A percentile compares a stretch with the other conserved stretches of the same genome.
phyloP scores from a whole-genome alignment of 164 flowering plant genomes.

The Hamamelis virginiana region DNA sequence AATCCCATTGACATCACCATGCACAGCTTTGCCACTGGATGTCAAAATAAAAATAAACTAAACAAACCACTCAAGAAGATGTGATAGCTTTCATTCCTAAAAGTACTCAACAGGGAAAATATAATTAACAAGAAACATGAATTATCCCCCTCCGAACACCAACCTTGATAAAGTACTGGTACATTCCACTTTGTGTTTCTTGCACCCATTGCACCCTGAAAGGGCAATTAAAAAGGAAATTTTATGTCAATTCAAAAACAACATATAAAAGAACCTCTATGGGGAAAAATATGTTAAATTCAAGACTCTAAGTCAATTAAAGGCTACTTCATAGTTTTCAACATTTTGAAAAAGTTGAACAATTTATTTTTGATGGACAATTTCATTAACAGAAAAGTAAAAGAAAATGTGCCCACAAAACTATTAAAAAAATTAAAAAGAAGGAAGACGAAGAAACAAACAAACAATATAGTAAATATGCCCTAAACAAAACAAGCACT shows the following conservation, averaged over 20 bases:
- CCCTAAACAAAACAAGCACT: too few relatives aligned
- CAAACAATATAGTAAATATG: too few relatives aligned
- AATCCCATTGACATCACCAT: not conserved
- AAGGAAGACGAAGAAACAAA: too few relatives aligned
- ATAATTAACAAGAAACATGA: too few relatives aligned
- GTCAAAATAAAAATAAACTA: not conserved
- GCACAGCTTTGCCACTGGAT: not conserved
- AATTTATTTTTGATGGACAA: too few relatives aligned
- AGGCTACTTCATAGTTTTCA: not conserved
- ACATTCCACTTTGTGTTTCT: conserved; percentile 53
- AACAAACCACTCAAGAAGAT: not conserved
- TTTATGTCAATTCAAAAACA: not conserved
- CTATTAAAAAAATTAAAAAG: too few relatives aligned
- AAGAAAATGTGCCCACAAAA: too few relatives aligned
- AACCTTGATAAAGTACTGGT: conserved; percentile 86
- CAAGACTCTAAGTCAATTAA: not conserved
- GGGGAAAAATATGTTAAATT: not conserved
- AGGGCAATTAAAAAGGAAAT: conserved; percentile 1
- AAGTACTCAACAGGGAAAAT: not conserved
- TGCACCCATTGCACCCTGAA: conserved; percentile 68
- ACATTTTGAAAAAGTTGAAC: not conserved
- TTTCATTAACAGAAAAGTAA: too few relatives aligned
- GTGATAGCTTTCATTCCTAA: not conserved
- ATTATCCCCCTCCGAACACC: conserved; percentile 3
- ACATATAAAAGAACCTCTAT: not conserved